Evolutionary conservation across 2,329 filamentous ascomycete species (phyloP), one percentile per base, ranked within the genome.

Genomic region (Penicillium sumatraense): DNA sequence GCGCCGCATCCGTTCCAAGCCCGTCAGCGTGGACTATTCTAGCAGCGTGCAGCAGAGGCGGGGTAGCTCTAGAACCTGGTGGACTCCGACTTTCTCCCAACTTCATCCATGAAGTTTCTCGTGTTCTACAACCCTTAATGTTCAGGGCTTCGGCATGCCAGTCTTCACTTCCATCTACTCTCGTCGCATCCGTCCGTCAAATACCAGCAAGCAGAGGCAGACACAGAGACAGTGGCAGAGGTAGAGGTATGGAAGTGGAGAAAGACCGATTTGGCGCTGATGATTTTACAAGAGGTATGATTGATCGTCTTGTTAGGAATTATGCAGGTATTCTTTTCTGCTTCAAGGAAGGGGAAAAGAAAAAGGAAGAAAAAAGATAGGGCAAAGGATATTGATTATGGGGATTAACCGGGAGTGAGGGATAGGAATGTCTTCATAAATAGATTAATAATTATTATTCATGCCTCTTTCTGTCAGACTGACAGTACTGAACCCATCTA

Each of bases 11-110:
- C 20, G n/a, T 42, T 42, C 9, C 18, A 26, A 16, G 11, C 27
- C 50, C 36, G 49, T 50, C 50, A 50, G 54, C 50, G 21, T 53
- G 51, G 54, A 53, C 51, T 53, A 57, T 57, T 57, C 40, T 24
- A 49, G 54, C 54, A 51, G 50, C 50, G 46, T 57, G 54, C 54
- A 57, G 50, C 26, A 27, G 49, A 49, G 54, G 54, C 49, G 54
- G 53, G 53, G 53, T 52, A 53, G 42, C n/a, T 24, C 54, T 41
- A 44, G 54, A 53, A 51, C 54, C 16, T 41, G 10, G 23, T 41
- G 35, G 49, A 51, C 46, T 53, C 41, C 40, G 40, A 44, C 40
- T 27, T 27, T 14, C 11, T n/a, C 16, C 40, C 14, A 16, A 14
- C 29, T 31, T 14, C 29, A 31, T 18, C 7, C 14, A 16, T 27